Base-by-base conservation (phyloP, 371 early-diverging fungal species). In the Mortierella sp. region DNA sequence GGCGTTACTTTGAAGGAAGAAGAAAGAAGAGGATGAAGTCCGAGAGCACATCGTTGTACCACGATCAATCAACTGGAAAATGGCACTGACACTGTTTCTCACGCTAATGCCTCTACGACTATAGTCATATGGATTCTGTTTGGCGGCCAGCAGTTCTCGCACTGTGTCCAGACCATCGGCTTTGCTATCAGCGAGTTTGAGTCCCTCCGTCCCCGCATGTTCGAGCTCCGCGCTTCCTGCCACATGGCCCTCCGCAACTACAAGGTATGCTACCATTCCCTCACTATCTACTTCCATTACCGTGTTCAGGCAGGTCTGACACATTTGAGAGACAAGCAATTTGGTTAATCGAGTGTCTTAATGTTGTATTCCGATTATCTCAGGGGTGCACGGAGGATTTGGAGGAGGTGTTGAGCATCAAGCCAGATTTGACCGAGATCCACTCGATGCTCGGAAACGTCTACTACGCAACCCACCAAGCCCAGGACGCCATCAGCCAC, bases 171-270 rank as follows among this genome's bases (percentile, higher is more conserved):
- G 51, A 93, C 93, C 44, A 85, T 93, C 35, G 88, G 88, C 32
- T 81, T 93, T 56, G 93, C 92, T 16, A 90, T 93, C 74, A 88
- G 89, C 38, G 91, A 91, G 41, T 92, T 91, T 76, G 88, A 88
- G 49, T 18, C 55, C 6, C 81, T 93, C 71, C 91, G 91, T 75
- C 89, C 91, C n/a, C 91, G 93, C 75, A 89, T 92, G 77, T 87
- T 79, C 76, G 91, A 90, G 82, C 87, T 93, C 74, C 92, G 92
- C 81, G 92, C 91, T 43, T 90, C 91, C 65, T 92, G 92, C 81
- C 88, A 92, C 56, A 88, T 92, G 77, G 88, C 90, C 24, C 65
- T 89, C 32, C 87, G 88, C 43, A 89, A 92, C 60, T 72, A 87
- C 54, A 90, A 91, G 90, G 79, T 72, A 51, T 16, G 14, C 48